Evolutionary conservation across 345 rosid species (phyloP).

Genomic region (Rhizophora apiculata): DNA sequence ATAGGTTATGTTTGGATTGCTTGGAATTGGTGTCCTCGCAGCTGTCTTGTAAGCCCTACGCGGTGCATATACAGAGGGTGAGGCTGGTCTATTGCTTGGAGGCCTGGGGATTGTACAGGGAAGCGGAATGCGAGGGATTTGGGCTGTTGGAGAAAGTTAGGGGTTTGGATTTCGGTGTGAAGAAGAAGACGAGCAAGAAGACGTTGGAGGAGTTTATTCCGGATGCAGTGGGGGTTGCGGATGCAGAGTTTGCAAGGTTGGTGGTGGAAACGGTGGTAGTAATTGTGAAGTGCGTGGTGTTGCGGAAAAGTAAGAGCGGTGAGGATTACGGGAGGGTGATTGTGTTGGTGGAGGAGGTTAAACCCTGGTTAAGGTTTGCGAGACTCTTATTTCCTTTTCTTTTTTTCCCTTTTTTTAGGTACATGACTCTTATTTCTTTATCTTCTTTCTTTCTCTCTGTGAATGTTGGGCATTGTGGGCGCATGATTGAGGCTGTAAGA

Average conservation of each 20-base stretch:
- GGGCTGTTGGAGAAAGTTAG: constrained; percentile 50
- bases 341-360: constrained; percentile 54
- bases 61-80: constrained; percentile 49
- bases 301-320: constrained; percentile 37
- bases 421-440: too few relatives aligned
- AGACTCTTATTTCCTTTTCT: too few relatives aligned
- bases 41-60: constrained; percentile 58
- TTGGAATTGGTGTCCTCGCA: constrained; percentile 60
- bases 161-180: constrained; percentile 22
- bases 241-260: constrained; percentile 46
- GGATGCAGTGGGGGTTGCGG: constrained; percentile 25
- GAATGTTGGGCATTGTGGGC: too few relatives aligned
- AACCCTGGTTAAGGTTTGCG: constrained; percentile 66
- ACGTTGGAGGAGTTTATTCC: constrained; percentile 28
- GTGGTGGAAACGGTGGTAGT: constrained; percentile 52
- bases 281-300: constrained; percentile 50
- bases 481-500: too few relatives aligned
- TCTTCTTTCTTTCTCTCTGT: too few relatives aligned
- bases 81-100: constrained; percentile 53
- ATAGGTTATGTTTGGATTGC: constrained; percentile 63
- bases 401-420: too few relatives aligned
- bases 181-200: constrained; percentile 6
- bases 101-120: constrained; percentile 45
- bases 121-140: constrained; percentile 42
- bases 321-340: constrained; percentile 40